Percentiles rank a stretch among this genome's conserved stretches.
Evolutionary conservation across 371 early-diverging fungal genomes (phyloP).

Genomic region (Neoconidiobolus thromboides): DNA sequence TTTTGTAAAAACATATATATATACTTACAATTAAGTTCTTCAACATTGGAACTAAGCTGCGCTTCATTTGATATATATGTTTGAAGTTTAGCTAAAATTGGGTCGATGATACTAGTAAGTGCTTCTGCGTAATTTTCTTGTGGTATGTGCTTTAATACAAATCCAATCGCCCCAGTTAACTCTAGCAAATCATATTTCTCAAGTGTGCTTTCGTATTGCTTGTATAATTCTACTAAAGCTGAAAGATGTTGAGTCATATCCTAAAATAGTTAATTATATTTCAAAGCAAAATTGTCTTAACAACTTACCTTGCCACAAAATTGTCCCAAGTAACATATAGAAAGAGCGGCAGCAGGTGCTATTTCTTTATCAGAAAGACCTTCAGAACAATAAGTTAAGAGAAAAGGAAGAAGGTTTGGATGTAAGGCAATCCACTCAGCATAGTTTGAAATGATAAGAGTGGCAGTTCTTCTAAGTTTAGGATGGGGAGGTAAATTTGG

Average conservation of each 20-base stretch:
- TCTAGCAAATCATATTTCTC: slow-evolving; percentile 53
- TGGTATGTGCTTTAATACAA: slow-evolving; percentile 62
- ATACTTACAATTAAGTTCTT: slow-evolving; percentile 38
- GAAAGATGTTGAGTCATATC: slow-evolving; percentile 42
- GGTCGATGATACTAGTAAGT: slow-evolving; percentile 61
- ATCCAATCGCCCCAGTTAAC: slow-evolving; percentile 73
- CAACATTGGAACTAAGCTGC: slow-evolving; percentile 30
- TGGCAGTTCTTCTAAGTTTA: slow-evolving; percentile 83
- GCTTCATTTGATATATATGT: slow-evolving; percentile 6
- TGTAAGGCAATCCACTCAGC: slow-evolving; percentile 80
- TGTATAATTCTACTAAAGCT: slow-evolving; percentile 60
- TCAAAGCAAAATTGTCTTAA: too few relatives aligned
- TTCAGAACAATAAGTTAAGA: slow-evolving; percentile 63
- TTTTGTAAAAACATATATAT: slow-evolving; percentile 8
- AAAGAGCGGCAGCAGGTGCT: slow-evolving; percentile 70
- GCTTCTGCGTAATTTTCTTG: slow-evolving; percentile 32
- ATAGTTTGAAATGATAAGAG: slow-evolving; percentile 87
- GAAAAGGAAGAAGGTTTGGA: slow-evolving; percentile 73
- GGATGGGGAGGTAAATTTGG: slow-evolving; percentile 71
- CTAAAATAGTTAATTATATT: slow-evolving; percentile 4
- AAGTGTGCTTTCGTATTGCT: slow-evolving; percentile 34
- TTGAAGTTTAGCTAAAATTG: slow-evolving; percentile 19
- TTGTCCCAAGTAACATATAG: slow-evolving; percentile 73
- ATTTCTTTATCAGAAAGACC: slow-evolving; percentile 76
- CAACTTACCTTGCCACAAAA: slow-evolving; percentile 60